These are phyloP conservation scores for Hypoxylon rickii DNA, from an alignment of 495 filamentous ascomycete genomes.

Conservation along the genomic window DNA sequence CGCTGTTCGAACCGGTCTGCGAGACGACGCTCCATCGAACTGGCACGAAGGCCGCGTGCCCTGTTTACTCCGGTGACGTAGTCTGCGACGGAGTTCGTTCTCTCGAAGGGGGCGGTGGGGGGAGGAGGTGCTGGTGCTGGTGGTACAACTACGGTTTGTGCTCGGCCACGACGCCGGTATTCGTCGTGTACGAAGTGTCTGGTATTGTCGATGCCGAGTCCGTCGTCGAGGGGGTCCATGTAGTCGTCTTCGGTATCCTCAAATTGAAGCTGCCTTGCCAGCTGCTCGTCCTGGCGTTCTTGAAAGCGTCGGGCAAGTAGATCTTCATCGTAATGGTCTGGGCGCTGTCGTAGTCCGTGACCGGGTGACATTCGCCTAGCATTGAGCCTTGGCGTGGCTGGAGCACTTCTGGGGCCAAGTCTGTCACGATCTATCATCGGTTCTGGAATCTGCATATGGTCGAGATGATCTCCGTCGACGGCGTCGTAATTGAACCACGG, in stretches of 20 bases:
- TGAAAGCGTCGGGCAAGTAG: conserved; percentile 54
- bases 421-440: conserved; percentile 37
- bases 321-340: conserved; percentile 58
- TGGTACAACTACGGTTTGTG: conserved; percentile 45
- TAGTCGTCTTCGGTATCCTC: conserved; percentile 50
- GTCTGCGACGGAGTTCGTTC: conserved; percentile 38
- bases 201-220: conserved; percentile 46
- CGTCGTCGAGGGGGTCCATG: conserved; percentile 43
- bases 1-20: conserved; percentile 48
- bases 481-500: conserved; percentile 74
- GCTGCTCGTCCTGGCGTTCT: conserved; percentile 60
- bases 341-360: conserved; percentile 40
- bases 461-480: conserved; percentile 60
- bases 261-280: conserved; percentile 59
- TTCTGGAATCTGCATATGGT: conserved; percentile 60
- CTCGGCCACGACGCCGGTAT: conserved; percentile 48
- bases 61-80: conserved; percentile 44
- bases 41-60: conserved; percentile 41
- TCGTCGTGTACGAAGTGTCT: conserved; percentile 53
- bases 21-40: conserved; percentile 50
- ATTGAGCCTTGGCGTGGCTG: conserved; percentile 6
- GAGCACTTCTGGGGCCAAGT: conserved; percentile 20
- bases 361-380: conserved; percentile 13
- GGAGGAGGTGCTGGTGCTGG: conserved; percentile 45
- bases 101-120: conserved; percentile 43